Base-by-base conservation (phyloP, 495 filamentous ascomycete genomes). In the Aspergillus campestris region DNA sequence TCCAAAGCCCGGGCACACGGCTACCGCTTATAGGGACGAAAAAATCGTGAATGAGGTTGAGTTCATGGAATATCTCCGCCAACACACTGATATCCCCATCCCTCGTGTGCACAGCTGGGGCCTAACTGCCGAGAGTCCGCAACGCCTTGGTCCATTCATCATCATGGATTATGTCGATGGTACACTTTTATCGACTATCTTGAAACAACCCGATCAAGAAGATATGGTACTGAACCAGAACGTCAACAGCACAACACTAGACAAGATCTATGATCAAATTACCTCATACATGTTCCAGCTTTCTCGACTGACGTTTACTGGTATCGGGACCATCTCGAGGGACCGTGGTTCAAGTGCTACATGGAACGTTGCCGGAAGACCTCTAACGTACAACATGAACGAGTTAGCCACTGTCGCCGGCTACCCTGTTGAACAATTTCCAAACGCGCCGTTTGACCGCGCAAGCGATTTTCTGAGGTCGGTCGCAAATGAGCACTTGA, bases 381-480 rank as follows among this genome's bases (percentile, higher is more conserved):
- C 61, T 41, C 45, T 67, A 34, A 66, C 64, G 37, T 67, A 65
- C 45, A 64, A 65, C 40, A 66, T 71, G 54, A 67, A 71, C 51
- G 62, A 67, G 55, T 54, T 65, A 44, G 56, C 50, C 14, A 67
- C 64, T 49, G 48, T 59, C 48, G 44, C 63, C 45, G 51, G 56
- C 48, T 68, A 62, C 51, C 65, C 56, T 40, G 46, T 36, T 47
- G 40, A 41, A 46, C 44, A 59, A 51, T 65, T 62, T 53, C 53
- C 53, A 40, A 67, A 57, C 14, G 53, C 52, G 7, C 60, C 51
- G 33, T 68, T 67, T 53, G 40, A 53, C 46, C 52, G 52, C 52
- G 56, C 58, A 52, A 65, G 46, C 42, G 60, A 60, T 43, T 70
- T 64, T 52, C 45, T 68, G 43, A 42, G 44, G 38, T 60, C 42